phyloP scores from a whole-genome alignment of 208 protist species.

The Balamuthia mandrillaris region DNA sequence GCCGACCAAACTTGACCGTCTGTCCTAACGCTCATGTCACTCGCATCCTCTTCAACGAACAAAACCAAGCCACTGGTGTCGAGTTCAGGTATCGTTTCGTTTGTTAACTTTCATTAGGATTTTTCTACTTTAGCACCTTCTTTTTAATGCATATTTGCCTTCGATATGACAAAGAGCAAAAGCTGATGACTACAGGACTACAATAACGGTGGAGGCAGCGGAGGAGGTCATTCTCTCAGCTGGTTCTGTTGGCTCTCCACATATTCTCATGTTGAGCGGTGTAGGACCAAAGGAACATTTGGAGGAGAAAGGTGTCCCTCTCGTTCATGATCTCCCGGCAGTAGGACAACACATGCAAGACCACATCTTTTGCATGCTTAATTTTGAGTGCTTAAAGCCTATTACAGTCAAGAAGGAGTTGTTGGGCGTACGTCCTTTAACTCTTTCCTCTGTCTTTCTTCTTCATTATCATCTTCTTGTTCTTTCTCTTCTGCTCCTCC shows the following conservation, averaged over 20 bases:
- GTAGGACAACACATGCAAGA: conserved; percentile 30
- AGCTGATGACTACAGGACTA: background rate
- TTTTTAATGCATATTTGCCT: background rate
- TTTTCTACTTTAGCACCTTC: background rate
- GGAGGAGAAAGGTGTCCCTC: background rate
- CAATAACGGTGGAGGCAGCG: background rate
- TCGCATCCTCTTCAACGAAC: conserved; percentile 5
- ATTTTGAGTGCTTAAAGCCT: background rate
- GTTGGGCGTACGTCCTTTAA: background rate
- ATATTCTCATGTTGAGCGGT: conserved; percentile 21
- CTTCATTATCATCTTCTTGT: background rate
- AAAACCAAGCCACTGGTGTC: background rate
- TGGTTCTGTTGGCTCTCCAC: background rate
- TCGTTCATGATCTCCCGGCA: background rate
- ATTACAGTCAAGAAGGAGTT: conserved; percentile 4
- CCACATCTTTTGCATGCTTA: conserved; percentile 21
- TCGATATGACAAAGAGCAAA: background rate
- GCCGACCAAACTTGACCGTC: conserved; percentile 14
- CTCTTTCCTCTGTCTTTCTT: background rate
- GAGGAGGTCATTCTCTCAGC: background rate
- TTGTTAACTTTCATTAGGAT: too few relatives aligned
- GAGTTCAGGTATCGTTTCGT: too few relatives aligned
- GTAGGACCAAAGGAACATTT: conserved; percentile 13
- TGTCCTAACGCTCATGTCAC: background rate
- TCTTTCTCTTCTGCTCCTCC: too few relatives aligned